Percentiles rank a stretch among this genome's conserved stretches.
Evolutionary conservation across 495 filamentous ascomycete genomes (phyloP).

Genomic region (Cenococcum geophilum): DNA sequence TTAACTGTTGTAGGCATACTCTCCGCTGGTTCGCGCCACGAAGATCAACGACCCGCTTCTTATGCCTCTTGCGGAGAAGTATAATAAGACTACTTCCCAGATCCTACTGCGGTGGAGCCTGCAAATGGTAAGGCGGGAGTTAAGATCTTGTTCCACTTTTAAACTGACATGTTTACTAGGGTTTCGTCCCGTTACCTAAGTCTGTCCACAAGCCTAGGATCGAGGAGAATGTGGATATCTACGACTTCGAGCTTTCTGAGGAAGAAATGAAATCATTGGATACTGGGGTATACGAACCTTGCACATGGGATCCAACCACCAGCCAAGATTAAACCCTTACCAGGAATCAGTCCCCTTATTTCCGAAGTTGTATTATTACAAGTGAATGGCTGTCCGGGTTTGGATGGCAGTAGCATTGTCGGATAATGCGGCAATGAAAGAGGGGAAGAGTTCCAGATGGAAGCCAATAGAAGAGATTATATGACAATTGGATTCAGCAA

Average conservation of each 20-base stretch:
- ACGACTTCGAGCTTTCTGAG: slow-evolving; percentile 68
- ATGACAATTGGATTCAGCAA: no score
- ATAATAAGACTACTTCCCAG: slow-evolving; percentile 70
- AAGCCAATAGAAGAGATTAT: no score
- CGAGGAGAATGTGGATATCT: slow-evolving; percentile 68
- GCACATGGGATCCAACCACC: slow-evolving; percentile 68
- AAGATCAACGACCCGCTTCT: slow-evolving; percentile 61
- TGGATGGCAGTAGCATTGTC: no score
- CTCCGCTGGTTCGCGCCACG: slow-evolving; percentile 63
- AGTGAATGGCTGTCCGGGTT: not conserved
- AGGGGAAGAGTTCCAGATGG: no score
- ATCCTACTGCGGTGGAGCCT: slow-evolving; percentile 81
- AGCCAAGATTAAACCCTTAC: slow-evolving; percentile 32
- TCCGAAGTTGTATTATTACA: not conserved
- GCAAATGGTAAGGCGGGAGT: slow-evolving; percentile 54
- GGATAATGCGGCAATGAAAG: no score
- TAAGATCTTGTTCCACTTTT: not conserved
- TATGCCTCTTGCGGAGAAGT: slow-evolving; percentile 56
- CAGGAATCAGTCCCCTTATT: not conserved
- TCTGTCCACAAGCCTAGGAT: slow-evolving; percentile 63
- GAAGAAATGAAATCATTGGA: slow-evolving; percentile 55
- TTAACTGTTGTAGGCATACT: slow-evolving; percentile 53
- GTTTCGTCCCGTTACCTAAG: slow-evolving; percentile 69
- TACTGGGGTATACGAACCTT: slow-evolving; percentile 54
- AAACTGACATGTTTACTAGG: slow-evolving; percentile 35